Evolutionary conservation across 1,284 basidiomycete genomes (phyloP), one percentile per base, ranked within the genome.

Genomic region (Caloboletus firmus): DNA sequence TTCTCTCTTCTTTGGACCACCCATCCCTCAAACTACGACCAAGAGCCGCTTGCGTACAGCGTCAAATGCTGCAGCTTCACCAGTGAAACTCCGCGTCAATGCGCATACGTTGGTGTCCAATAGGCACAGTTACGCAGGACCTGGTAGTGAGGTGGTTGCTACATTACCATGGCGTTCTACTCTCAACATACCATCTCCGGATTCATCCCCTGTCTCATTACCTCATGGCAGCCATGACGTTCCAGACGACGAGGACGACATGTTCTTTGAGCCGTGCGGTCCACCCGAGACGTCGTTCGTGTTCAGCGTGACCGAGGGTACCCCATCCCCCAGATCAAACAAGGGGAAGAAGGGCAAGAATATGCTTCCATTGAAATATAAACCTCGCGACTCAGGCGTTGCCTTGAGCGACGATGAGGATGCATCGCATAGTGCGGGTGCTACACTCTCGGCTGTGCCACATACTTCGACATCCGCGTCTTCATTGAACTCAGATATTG

Each of bases 1-100:
- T 5, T 85, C 87, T 0, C 67, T 87, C 7, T 90, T 91, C 68
- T 90, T 90, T 60, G 86, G 87, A 1, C 86, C 87, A 7, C 62
- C 80, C 30, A 86, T 89, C 54, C 73, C 77, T 35, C 64, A 71
- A 48, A 58, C 68, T 2, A 17, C 45, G 17, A 45, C 40, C 36
- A 64, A 61, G 50, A 34, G 54, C 0, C 68, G 60, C 40, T 46
- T 63, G 13, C 62, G 58, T 13, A 72, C 65, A 28, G 20, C 55
- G 12, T 70, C 66, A 0, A 70, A 59, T 42, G 51, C 54, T n/a
- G 9, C 53, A 26, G 39, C 36, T 1, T 51, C 54, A 10, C 36
- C 51, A 1, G 50, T 49, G 2, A 56, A 60, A 52, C 51, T 46
- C 24, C 51, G 49, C 13, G 2, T 49, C 26, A 46, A 32, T 51